Evolutionary conservation across 495 filamentous ascomycete species (phyloP), one percentile per base, ranked within the genome.

Genomic region (Hypoxylon trugodes): DNA sequence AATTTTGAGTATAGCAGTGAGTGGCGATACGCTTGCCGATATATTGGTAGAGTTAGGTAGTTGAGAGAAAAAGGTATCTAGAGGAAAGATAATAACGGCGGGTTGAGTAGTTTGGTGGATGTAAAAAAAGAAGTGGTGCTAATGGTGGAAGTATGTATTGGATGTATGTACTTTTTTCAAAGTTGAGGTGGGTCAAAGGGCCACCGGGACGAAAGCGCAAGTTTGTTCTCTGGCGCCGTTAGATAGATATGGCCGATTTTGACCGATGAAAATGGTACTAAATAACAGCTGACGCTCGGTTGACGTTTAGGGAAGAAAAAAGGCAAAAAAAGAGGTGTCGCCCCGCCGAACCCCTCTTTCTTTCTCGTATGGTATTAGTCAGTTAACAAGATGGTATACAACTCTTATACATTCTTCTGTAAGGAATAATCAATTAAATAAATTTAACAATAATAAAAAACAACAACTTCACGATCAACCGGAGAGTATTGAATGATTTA

Each of bases 221-320:
- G 52, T 57, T 65, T 65, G 53, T 13, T 40, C n/a, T 15, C 26
- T 45, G 36, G 22, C 51, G 60, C 51, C 59, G 48, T 30, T 36
- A 58, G 40, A 45, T 36, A 58, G 40, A 45, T 26, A 47, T 26
- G 33, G 57, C 63, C 63, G 63, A 61, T 61, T 61, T 66, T 57
- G 56, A 61, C 63, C 63, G 63, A 66, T 52, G 45, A 38, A 7
- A 41, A 56, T 36, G 36, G 35, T 30, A 5, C 32, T 46, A 52
- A 58, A 22, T 51, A 51, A 58, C 51, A 51, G 56, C 62, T 65
- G 62, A 66, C 62, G 55, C 51, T 66, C 52, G 57, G 63, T 66
- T 66, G 63, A 57, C 63, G 56, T 24, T 60, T 42, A 58, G 36
- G 55, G 49, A 52, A 50, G 25, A 15, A 37, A 10, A 45, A 36